phyloP scores from a whole-genome alignment of 2,329 filamentous ascomycete genomes.

The Penicillium vulpinum region DNA sequence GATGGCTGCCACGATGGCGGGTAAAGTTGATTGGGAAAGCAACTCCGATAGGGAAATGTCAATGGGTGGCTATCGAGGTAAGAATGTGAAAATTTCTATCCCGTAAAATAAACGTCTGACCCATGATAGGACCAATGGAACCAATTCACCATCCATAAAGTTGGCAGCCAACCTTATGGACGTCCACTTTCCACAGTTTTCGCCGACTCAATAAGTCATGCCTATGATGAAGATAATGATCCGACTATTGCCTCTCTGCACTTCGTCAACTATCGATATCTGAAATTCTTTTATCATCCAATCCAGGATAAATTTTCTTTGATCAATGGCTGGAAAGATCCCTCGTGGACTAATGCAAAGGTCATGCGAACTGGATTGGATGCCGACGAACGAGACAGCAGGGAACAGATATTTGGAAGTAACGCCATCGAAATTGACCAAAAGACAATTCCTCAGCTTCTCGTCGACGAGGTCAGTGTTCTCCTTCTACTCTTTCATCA shows the following conservation, averaged over 20 bases:
- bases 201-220: slow-evolving; percentile 53
- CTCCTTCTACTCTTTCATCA: not conserved
- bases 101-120: slow-evolving; percentile 24
- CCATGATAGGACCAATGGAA: slow-evolving; percentile 81
- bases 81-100: slow-evolving; percentile 27
- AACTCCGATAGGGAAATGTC: slow-evolving; percentile 69
- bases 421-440: slow-evolving; percentile 93
- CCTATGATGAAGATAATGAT: slow-evolving; percentile 68
- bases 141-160: slow-evolving; percentile 75
- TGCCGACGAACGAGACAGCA: slow-evolving; percentile 78
- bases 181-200: slow-evolving; percentile 64
- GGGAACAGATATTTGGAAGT: slow-evolving; percentile 82
- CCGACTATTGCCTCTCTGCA: slow-evolving; percentile 73
- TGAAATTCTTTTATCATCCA: slow-evolving; percentile 89
- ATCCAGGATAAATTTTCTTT: slow-evolving; percentile 84
- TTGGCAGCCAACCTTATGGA: slow-evolving; percentile 61
- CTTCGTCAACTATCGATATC: slow-evolving; percentile 87
- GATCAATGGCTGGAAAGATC: slow-evolving; percentile 91
- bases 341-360: slow-evolving; percentile 77
- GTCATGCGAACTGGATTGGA: slow-evolving; percentile 77
- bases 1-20: slow-evolving; percentile 88
- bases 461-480: slow-evolving; percentile 79
- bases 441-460: slow-evolving; percentile 76
- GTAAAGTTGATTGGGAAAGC: slow-evolving; percentile 71
- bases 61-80: slow-evolving; percentile 90